These are phyloP conservation scores for Triticum turgidum DNA, from an alignment of 176 grass and related monocot genomes.

Conservation along the genomic window DNA sequence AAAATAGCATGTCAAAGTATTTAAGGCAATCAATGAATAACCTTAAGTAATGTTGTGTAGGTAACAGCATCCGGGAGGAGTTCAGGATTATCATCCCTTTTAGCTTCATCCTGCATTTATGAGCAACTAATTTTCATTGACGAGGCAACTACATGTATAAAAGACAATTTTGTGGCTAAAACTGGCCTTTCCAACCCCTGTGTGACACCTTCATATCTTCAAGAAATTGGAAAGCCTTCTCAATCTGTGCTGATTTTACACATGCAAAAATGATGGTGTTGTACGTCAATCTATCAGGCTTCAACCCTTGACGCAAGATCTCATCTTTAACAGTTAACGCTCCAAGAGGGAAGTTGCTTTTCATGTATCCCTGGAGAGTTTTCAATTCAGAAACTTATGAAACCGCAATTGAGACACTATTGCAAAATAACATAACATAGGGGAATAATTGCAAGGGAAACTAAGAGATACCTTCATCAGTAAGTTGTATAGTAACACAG, in stretches of 20 bases:
- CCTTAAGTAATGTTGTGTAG: slow-evolving; percentile 92
- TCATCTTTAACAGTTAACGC: slow-evolving; percentile 92
- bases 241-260: slow-evolving; percentile 65
- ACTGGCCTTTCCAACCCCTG: slow-evolving; percentile 93
- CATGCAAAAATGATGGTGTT: slow-evolving; percentile 87
- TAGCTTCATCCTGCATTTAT: slow-evolving; percentile 78
- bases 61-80: slow-evolving; percentile 85
- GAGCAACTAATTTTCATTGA: slow-evolving; percentile 47
- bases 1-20: not conserved
- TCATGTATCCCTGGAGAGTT: slow-evolving; percentile 76
- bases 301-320: slow-evolving; percentile 78
- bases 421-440: slow-evolving; percentile 9
- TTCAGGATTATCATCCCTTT: slow-evolving; percentile 43
- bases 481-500: slow-evolving; percentile 81
- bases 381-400: slow-evolving; percentile 16
- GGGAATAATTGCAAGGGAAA: not conserved
- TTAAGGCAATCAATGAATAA: slow-evolving; percentile 45
- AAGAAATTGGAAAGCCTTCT: slow-evolving; percentile 81
- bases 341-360: slow-evolving; percentile 73
- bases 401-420: not conserved
- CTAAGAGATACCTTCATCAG: slow-evolving; percentile 74
- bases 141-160: slow-evolving; percentile 5
- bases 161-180: slow-evolving; percentile 58
- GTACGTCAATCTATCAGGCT: slow-evolving; percentile 93
- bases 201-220: slow-evolving; percentile 97